Evolutionary conservation across 345 rosid genomes (phyloP).

Genomic region (Nasturtium officinale): DNA sequence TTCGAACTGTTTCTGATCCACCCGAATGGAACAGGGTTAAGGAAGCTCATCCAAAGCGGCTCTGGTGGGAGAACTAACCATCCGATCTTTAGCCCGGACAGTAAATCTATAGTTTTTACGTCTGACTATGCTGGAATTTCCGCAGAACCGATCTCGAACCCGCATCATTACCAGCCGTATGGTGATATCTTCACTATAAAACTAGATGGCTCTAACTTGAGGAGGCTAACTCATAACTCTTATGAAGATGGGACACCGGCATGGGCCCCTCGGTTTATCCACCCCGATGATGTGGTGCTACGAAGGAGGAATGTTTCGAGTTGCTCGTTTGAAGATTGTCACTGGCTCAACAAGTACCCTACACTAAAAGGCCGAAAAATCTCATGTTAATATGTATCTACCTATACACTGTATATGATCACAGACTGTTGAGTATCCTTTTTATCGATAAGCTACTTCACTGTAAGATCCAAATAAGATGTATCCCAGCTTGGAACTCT

Average conservation of each 20-base stretch:
- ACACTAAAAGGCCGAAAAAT: constrained; percentile 28
- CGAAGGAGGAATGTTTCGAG: constrained; percentile 40
- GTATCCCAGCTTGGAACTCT: constrained; percentile 2
- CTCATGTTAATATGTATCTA: constrained; percentile 31
- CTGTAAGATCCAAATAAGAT: background rate
- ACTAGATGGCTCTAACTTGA: constrained; percentile 73
- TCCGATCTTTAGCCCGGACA: constrained; percentile 79
- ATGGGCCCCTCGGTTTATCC: constrained; percentile 62
- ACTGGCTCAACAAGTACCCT: constrained; percentile 67
- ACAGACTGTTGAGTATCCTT: constrained; percentile 6
- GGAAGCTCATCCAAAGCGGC: constrained; percentile 70
- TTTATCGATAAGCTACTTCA: background rate
- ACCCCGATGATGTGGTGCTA: constrained; percentile 56
- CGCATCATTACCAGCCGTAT: constrained; percentile 84
- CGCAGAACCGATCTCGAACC: constrained; percentile 86
- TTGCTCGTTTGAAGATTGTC: constrained; percentile 76
- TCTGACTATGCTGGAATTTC: constrained; percentile 80
- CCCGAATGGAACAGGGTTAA: constrained; percentile 75
- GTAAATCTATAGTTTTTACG: constrained; percentile 65
- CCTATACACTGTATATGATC: background rate
- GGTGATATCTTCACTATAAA: constrained; percentile 78
- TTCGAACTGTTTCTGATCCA: constrained; percentile 63
- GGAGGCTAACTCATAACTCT: constrained; percentile 76
- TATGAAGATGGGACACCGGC: constrained; percentile 90
- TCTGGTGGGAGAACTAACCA: constrained; percentile 74